These are phyloP conservation scores for Colletotrichum tropicicola DNA, from an alignment of 2,329 filamentous ascomycete genomes.

Conservation along the genomic window DNA sequence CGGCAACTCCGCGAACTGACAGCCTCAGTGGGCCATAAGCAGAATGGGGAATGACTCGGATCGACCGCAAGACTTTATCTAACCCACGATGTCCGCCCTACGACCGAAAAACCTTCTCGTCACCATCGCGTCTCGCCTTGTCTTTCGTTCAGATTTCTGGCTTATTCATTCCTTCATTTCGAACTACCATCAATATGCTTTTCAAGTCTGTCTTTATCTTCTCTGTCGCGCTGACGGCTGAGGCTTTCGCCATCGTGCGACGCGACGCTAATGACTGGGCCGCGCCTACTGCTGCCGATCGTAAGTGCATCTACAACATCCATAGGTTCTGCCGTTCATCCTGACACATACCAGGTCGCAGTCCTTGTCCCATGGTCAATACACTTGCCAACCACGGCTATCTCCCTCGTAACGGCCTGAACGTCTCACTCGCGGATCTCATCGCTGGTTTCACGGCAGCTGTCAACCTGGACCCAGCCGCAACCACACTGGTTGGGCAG, in stretches of 20 bases:
- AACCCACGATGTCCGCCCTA: not conserved
- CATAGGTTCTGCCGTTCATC: not conserved
- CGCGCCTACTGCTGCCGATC: conserved; percentile 19
- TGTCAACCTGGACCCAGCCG: conserved; percentile 30
- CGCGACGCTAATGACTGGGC: conserved; percentile 15
- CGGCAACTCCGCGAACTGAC: not conserved
- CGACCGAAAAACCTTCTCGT: not conserved
- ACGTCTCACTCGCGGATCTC: conserved; percentile 27
- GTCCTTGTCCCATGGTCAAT: conserved; percentile 37
- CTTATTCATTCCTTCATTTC: not conserved
- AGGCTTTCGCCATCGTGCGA: conserved; percentile 12
- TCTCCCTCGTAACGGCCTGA: conserved; percentile 30
- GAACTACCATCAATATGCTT: not conserved
- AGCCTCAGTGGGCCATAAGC: not conserved
- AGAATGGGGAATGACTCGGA: not conserved
- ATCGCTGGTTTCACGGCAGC: conserved; percentile 30
- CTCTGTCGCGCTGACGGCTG: conserved; percentile 5
- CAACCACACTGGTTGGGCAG: conserved; percentile 28
- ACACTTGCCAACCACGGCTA: conserved; percentile 36
- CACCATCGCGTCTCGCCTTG: not conserved
- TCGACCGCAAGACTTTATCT: not conserved
- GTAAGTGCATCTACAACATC: not conserved
- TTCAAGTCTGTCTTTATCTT: conserved; percentile 2
- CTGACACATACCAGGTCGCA: conserved; percentile 19
- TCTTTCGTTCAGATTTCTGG: not conserved